phyloP scores from a whole-genome alignment of 2,329 filamentous ascomycete genomes.

The Atkinsonella hypoxylon region DNA sequence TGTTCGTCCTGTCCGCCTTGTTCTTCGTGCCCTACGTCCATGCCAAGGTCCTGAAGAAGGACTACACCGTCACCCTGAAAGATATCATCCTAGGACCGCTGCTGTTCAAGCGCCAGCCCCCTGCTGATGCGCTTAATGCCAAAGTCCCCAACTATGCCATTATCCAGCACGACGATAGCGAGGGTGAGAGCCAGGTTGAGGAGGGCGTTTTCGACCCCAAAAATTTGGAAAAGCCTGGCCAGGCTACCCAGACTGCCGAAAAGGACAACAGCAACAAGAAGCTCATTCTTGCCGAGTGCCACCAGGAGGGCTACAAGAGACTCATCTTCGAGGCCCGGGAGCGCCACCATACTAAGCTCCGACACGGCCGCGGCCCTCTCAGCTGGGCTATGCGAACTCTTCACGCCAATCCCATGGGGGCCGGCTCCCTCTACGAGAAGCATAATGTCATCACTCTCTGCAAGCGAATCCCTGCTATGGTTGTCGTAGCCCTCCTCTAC shows the following conservation, averaged over 20 bases:
- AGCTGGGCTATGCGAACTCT: conserved; percentile 75
- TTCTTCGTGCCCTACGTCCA: conserved; percentile 67
- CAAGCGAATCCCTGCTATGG: conserved; percentile 57
- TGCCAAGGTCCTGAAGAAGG: conserved; percentile 55
- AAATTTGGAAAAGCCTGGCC: conserved; percentile 3
- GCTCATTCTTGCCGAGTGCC: conserved; percentile 32
- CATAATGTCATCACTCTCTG: conserved; percentile 53
- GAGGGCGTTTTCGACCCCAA: conserved; percentile 15
- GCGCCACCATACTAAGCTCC: conserved; percentile 50
- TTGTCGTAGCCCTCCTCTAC: conserved; percentile 54
- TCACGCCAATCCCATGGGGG: conserved; percentile 59
- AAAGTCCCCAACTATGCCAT: conserved; percentile 66
- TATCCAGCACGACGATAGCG: conserved; percentile 46
- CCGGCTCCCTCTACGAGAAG: conserved; percentile 62
- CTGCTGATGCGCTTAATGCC: conserved; percentile 39
- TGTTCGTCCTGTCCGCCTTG: conserved; percentile 46
- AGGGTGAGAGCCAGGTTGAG: conserved; percentile 15
- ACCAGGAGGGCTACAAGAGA: conserved; percentile 46
- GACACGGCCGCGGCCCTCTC: conserved; percentile 52
- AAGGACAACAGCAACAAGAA: conserved; percentile 35
- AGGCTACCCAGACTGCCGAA: conserved; percentile 7
- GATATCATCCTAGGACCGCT: conserved; percentile 50
- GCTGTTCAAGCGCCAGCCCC: conserved; percentile 47
- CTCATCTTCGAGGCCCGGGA: conserved; percentile 44
- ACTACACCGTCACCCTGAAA: conserved; percentile 52